phyloP scores from a whole-genome alignment of 2,329 filamentous ascomycete genomes.

The Claviceps maximensis region DNA sequence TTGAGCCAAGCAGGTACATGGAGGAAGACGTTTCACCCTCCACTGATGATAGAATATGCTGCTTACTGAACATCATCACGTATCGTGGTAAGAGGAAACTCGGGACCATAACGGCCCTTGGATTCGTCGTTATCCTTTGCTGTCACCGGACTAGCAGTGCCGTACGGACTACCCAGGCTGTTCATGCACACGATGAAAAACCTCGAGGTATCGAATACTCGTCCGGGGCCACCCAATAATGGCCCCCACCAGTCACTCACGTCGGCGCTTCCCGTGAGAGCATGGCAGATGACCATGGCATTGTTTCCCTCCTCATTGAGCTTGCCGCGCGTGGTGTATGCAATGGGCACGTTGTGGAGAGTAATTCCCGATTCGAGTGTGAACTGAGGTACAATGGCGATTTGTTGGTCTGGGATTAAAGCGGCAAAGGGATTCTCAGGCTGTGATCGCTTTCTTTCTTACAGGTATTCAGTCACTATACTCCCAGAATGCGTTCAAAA shows the following conservation, averaged over 20 bases:
- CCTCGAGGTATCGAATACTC: slow-evolving; percentile 66
- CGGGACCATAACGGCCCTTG: slow-evolving; percentile 76
- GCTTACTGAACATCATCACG: slow-evolving; percentile 86
- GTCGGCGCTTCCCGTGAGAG: slow-evolving; percentile 73
- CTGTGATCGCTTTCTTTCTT: slow-evolving; percentile 55
- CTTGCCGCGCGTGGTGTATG: slow-evolving; percentile 52
- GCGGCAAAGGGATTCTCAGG: slow-evolving; percentile 83
- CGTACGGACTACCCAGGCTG: slow-evolving; percentile 73
- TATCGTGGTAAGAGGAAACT: slow-evolving; percentile 92
- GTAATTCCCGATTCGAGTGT: slow-evolving; percentile 85
- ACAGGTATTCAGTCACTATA: slow-evolving; percentile 47
- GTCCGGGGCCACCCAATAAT: slow-evolving; percentile 61
- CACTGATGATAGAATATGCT: slow-evolving; percentile 16
- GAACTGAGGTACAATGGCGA: slow-evolving; percentile 78
- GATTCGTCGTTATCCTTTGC: slow-evolving; percentile 66
- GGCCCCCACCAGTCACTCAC: slow-evolving; percentile 85
- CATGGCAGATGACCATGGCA: slow-evolving; percentile 69
- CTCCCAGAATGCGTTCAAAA: slow-evolving; percentile 14
- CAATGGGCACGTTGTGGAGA: slow-evolving; percentile 61
- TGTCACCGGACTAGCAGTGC: slow-evolving; percentile 78
- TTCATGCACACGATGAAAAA: slow-evolving; percentile 85
- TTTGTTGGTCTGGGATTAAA: slow-evolving; percentile 78
- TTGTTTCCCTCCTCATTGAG: slow-evolving; percentile 48
- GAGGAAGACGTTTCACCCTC: not conserved
- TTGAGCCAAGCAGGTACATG: not conserved